Base-by-base conservation (phyloP, 139 green algal genomes). In the Picochlorum sp. region DNA sequence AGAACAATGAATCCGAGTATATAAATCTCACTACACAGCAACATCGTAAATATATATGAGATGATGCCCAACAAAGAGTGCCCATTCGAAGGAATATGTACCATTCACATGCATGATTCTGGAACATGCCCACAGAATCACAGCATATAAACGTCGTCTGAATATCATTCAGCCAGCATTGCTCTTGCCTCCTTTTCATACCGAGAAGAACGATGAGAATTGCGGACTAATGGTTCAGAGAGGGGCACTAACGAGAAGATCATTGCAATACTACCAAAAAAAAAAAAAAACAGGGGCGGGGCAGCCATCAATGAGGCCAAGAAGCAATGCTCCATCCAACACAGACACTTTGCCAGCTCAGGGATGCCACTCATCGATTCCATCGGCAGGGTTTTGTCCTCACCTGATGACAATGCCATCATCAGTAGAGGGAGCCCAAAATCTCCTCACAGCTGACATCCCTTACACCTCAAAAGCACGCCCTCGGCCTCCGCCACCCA, bases 381-480 rank as follows among this genome's bases (percentile, higher is more conserved):
- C 71, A 65, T 65, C 47, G 71, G 71, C 71, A 59, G 71, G 71
- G 15, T 69, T 26, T 52, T 73, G 16, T 77, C 71, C 71, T 73
- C 71, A 77, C 20, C 37, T 31, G 47, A 41, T 41, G 34, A 11
- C 34, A 41, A 54, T 4, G n/a, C 6, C 15, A 62, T 49, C 16
- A 26, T 75, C 71, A 73, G 71, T 77, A 77, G 71, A 77, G 71
- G 71, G 71, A 77, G 66, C 71, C 71, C 56, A 69, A 51, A 54
- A 47, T 77, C 41, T 77, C 70, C 2, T 77, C 70, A 73, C 26
- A 5, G 70, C 54, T 51, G 64, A 62, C 56, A 21, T 20, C 49
- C 49, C 49, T 24, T 24, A 13, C 34, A 41, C 34, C 34, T 13
- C 34, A 9, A n/a, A n/a, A 41, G 34, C 34, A 41, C 34, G 34